Base-by-base conservation (phyloP, 345 rosid genomes). In the Theobroma cacao region DNA sequence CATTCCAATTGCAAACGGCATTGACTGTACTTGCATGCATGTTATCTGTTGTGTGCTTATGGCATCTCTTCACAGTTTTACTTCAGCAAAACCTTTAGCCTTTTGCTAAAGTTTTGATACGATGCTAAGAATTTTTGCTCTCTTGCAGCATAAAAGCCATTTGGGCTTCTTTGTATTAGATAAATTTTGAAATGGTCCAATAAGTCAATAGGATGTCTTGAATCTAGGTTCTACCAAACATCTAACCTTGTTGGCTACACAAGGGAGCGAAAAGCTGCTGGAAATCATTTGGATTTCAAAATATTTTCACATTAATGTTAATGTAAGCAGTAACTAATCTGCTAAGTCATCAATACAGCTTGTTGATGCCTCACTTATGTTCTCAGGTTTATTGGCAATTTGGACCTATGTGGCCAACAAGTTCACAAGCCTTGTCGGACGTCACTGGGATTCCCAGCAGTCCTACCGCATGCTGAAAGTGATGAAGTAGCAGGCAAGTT, bases 371-470 rank as follows among this genome's bases (percentile, higher is more conserved):
- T 72, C 31, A 7, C 63, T 75, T 41, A 30, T 77, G 47, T 52
- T 53, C n/a, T n/a, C 83, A 95, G 99, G 77, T 91, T 88, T 81
- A 82, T 86, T 1, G 99, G 99, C 61, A 95, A 95, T 78, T 82
- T 89, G 72, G 99, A 93, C 80, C 91, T 95, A 40, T 95, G 99
- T 15, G 99, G 99, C 9, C 90, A 84, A 69, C 99, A 93, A 91
- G 89, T 95, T 76, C 88, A 87, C 81, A 92, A 91, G 84, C 99
- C 92, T 59, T 95, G 99, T 78, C 86, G 97, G 82, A 92, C 99
- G 63, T 88, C 98, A 30, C 80, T 95, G 91, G 99, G 99, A n/a
- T 95, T 95, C 67, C 99, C 99, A 28, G 99, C 84, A 6, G 99
- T 95, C 74, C 87, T 95, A 78, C 99, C 99, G 18, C 99, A 95